A percentile compares a stretch with the other conserved stretches of the same genome.
phyloP scores from a whole-genome alignment of 176 grass and related monocot species.

The Cenchrus purpureus region DNA sequence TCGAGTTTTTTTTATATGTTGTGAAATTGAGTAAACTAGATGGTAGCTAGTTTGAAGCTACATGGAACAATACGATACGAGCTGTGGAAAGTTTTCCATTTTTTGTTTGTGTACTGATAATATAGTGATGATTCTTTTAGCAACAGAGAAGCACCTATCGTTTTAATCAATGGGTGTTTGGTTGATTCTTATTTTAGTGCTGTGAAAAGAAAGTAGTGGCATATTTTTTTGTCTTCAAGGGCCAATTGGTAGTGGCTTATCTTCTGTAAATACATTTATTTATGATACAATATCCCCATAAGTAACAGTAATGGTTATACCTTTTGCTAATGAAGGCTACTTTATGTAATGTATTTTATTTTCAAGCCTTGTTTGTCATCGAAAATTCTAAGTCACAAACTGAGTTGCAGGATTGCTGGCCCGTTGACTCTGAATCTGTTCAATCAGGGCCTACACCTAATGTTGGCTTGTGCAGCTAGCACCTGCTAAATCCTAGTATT shows the following conservation, averaged over 20 bases:
- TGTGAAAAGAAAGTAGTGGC: neutral
- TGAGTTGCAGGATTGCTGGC: neutral
- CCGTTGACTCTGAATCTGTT: constrained; percentile 4
- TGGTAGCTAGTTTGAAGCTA: neutral
- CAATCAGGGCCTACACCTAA: neutral
- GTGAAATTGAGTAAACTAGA: neutral
- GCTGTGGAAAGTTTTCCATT: neutral
- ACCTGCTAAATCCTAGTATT: too few relatives aligned
- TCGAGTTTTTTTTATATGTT: neutral
- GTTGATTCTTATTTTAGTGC: neutral
- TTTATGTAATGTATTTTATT: neutral
- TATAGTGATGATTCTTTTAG: neutral
- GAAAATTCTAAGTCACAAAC: neutral
- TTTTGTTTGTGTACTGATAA: constrained; percentile 2
- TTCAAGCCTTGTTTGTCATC: neutral
- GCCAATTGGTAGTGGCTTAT: neutral
- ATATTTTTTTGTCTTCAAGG: neutral
- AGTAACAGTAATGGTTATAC: neutral
- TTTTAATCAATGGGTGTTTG: neutral
- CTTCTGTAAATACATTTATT: neutral
- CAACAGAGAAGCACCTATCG: neutral
- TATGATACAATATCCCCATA: constrained; percentile 7
- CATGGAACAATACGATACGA: neutral
- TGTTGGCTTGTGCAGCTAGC: neutral
- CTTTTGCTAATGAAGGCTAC: neutral